These are phyloP conservation scores for Mucor circinelloides DNA, from an alignment of 371 early-diverging fungal genomes.

Conservation along the genomic window DNA sequence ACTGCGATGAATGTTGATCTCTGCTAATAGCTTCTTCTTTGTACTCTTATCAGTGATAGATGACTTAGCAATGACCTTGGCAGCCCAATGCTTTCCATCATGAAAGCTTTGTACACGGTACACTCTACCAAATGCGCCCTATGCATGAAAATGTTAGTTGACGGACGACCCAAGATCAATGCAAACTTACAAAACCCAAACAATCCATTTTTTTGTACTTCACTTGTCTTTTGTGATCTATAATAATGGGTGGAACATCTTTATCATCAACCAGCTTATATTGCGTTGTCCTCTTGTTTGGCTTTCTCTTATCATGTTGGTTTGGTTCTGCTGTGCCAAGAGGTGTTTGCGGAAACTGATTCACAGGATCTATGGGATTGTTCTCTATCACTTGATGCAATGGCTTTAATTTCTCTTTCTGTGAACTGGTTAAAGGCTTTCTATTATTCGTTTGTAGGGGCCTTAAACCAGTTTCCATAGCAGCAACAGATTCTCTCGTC, in stretches of 20 bases:
- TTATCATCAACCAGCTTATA: slow-evolving; percentile 18
- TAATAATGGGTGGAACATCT: slow-evolving; percentile 13
- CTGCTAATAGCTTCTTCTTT: slow-evolving; percentile 74
- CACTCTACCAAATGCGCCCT: slow-evolving; percentile 95
- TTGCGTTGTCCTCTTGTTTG: background rate
- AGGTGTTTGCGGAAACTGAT: background rate
- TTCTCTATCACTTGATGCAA: background rate
- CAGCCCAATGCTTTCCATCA: slow-evolving; percentile 61
- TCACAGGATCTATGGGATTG: background rate
- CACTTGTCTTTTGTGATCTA: slow-evolving; percentile 4
- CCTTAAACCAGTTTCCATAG: background rate
- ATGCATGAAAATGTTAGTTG: background rate
- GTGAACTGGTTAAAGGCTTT: background rate
- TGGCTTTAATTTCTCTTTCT: background rate
- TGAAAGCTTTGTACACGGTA: slow-evolving; percentile 60
- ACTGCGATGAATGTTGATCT: slow-evolving; percentile 86
- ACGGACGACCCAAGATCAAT: background rate
- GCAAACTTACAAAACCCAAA: slow-evolving; percentile 14
- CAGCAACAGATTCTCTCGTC: background rate
- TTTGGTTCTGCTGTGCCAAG: background rate
- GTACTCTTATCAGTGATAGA: slow-evolving; percentile 61
- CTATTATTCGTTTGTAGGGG: background rate
- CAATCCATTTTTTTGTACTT: slow-evolving; percentile 12
- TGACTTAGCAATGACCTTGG: slow-evolving; percentile 79
- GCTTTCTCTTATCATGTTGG: background rate